Conservation (phyloP, 2,329 filamentous ascomycete species). For the Bipolaris gigantea region DNA sequence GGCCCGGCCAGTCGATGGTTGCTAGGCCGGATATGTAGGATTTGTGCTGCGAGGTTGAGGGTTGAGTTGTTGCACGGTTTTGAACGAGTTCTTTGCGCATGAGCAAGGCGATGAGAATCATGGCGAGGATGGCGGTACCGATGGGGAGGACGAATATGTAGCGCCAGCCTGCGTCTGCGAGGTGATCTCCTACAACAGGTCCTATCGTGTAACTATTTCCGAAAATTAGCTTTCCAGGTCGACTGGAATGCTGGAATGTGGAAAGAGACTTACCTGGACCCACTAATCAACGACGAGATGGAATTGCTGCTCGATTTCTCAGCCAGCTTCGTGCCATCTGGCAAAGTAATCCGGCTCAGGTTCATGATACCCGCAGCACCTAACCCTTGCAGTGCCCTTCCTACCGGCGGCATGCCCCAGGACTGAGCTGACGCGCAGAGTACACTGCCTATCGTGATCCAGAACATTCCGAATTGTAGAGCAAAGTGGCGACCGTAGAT, state of each 20-base stretch:
- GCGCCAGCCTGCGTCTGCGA: conserved; percentile 61
- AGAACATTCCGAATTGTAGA: conserved; percentile 59
- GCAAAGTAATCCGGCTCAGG: conserved; percentile 63
- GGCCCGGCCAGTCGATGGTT: conserved; percentile 52
- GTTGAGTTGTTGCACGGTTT: conserved; percentile 49
- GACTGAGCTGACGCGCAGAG: conserved; percentile 62
- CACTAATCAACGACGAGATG: conserved; percentile 66
- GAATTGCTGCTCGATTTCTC: conserved; percentile 69
- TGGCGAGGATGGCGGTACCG: conserved; percentile 47
- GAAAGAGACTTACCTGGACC: conserved; percentile 46
- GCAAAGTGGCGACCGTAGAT: conserved; percentile 65
- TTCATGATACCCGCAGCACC: conserved; percentile 65
- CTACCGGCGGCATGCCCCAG: conserved; percentile 64
- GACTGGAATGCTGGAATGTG: background rate
- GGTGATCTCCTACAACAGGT: conserved; percentile 63
- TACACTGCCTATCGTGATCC: conserved; percentile 59
- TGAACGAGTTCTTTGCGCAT: conserved; percentile 62
- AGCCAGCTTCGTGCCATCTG: conserved; percentile 68
- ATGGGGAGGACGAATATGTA: conserved; percentile 65
- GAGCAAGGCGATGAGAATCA: conserved; percentile 59
- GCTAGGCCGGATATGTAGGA: conserved; percentile 36
- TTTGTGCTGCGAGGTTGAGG: conserved; percentile 34
- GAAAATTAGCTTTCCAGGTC: background rate
- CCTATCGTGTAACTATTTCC: conserved; percentile 61
- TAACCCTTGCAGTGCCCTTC: conserved; percentile 65